Evolutionary conservation across 345 rosid species (phyloP), one percentile per base, ranked within the genome.

Genomic region (Barbarea vulgaris): DNA sequence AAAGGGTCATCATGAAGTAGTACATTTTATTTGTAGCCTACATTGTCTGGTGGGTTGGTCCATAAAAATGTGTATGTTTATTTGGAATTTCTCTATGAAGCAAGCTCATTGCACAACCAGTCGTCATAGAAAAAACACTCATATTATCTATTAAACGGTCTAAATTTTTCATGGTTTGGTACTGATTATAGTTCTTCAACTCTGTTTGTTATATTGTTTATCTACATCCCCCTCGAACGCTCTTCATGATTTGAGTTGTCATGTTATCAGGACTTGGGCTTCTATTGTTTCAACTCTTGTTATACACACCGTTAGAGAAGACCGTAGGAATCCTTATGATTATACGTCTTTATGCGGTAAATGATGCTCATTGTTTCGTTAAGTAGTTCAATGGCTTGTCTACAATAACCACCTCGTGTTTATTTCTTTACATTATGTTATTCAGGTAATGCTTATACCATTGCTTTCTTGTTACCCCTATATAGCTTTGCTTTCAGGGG

Each of bases 391-490:
- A 19, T 57, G 47, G 21, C 6, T 18, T 39, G 14, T 21, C 22
- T 14, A 56, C 42, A 11, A 37, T 11, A 37, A 37, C 14, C 14
- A 3, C 14, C 14, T n/a, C 9, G 19, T 9, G 30, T 24, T 27
- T 4, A 54, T 54, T 54, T 54, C 3, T 30, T 62, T 51, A 51
- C 30, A 37, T 37, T 13, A 25, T 51, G 11, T 17, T 62, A 33
- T 37, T 39, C 64, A 73, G 70, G 46, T 73, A 30, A 1, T 63
- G 63, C 19, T 67, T 9, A 74, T 75, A 50, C 78, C 78, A 7
- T 22, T 75, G 31, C 78, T 75, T 56, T 67, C 67, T 19, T 65
- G 73, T 75, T 75, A 67, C 73, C 78, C 78, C 6, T 74, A 50
- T 36, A 74, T 74, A 66, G 73, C 73, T 67, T 55, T 24, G 33